Conservation (phyloP, 1,284 basidiomycete genomes). For the Pseudozyma tsukubaensis region DNA sequence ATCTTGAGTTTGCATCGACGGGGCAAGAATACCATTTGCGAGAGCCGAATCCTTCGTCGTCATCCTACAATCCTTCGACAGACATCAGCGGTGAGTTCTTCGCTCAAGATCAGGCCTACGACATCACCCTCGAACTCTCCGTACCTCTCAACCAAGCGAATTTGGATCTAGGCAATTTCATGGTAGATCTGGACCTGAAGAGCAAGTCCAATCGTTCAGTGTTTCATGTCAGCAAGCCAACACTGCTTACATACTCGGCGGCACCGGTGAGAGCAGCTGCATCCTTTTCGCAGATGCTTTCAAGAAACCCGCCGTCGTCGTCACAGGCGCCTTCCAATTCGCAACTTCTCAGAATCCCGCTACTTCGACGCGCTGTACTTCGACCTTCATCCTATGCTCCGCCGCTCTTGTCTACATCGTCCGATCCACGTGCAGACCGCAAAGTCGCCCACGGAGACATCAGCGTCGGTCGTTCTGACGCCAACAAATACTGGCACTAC, state of each 20-base stretch:
- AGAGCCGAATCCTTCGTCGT: conserved; percentile 39
- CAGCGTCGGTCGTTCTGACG: conserved; percentile 55
- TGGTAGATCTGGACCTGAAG: conserved; percentile 59
- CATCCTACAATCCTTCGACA: conserved; percentile 22
- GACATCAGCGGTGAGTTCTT: conserved; percentile 48
- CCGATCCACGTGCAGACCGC: conserved; percentile 32
- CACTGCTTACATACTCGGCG: conserved; percentile 41
- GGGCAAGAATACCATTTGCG: conserved; percentile 1
- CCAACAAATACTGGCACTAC: conserved; percentile 57
- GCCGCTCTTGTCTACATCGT: conserved; percentile 22
- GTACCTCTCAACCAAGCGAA: conserved; percentile 63
- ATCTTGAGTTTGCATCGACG: conserved; percentile 39
- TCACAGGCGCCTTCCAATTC: conserved; percentile 27
- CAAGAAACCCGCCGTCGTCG: conserved; percentile 36
- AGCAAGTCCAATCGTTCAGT: conserved; percentile 29
- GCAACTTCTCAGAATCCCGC: conserved; percentile 54
- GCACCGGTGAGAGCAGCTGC: conserved; percentile 43
- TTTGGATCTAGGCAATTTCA: conserved; percentile 65
- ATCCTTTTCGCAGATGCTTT: conserved; percentile 43
- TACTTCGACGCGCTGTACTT: conserved; percentile 51
- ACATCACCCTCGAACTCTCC: conserved; percentile 63
- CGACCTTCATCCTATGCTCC: conserved; percentile 38
- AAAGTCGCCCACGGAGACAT: conserved; percentile 47
- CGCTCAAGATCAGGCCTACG: conserved; percentile 63
- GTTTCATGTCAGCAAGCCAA: conserved; percentile 47